Evolutionary conservation across 202 grass and related monocot genomes (phyloP).

Genomic region (Carex sylvatica): DNA sequence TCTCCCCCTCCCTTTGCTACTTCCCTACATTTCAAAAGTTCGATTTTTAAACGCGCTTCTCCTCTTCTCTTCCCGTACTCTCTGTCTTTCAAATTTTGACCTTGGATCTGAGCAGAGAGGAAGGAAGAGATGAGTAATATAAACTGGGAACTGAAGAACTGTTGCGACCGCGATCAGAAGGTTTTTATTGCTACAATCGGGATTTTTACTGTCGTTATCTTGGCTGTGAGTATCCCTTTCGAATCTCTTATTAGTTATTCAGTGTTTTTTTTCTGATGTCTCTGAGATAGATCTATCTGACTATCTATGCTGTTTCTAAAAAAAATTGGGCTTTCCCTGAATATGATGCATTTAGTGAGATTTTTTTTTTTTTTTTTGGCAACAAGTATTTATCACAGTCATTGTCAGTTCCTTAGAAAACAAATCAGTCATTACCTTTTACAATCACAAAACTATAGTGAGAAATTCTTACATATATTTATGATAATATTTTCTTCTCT

Average conservation of each 20-base stretch:
- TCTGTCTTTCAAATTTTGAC: neutral
- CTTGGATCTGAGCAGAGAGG: constrained; percentile 1
- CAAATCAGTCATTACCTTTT: neutral
- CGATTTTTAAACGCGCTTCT: neutral
- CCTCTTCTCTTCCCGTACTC: neutral
- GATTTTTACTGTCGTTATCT: constrained; percentile 87
- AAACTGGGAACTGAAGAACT: constrained; percentile 93
- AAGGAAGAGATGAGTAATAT: constrained; percentile 34
- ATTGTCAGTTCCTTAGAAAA: neutral
- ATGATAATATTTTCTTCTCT: constrained; percentile 1
- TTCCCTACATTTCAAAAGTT: constrained; percentile 12
- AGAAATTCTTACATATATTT: neutral
- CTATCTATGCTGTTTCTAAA: neutral
- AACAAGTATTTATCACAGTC: neutral
- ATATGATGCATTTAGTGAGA: neutral
- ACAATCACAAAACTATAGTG: neutral
- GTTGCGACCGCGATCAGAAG: constrained; percentile 65
- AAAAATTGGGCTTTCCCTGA: neutral
- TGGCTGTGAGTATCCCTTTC: constrained; percentile 45
- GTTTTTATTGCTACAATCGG: constrained; percentile 72
- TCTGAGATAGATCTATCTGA: neutral
- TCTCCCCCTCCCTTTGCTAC: neutral
- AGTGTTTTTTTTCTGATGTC: neutral
- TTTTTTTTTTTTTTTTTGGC: neutral
- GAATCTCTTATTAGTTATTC: neutral